Conservation (phyloP, 495 filamentous ascomycete genomes). For the Aspergillus leporis region DNA sequence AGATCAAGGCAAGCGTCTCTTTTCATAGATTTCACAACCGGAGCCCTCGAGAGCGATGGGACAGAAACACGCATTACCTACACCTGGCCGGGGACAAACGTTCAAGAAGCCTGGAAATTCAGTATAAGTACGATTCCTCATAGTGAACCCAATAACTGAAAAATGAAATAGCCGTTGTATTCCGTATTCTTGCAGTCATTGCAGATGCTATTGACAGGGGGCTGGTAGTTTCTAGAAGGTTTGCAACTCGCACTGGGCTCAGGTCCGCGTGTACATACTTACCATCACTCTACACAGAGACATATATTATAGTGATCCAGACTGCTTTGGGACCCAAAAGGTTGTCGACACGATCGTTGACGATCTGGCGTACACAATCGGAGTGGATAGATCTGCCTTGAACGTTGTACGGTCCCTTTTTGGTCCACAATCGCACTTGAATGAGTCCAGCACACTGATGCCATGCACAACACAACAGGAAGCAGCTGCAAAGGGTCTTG, state of each 20-base stretch:
- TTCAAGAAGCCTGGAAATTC: conserved; percentile 66
- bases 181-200: conserved; percentile 70
- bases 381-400: conserved; percentile 38
- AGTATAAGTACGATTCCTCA: conserved; percentile 40
- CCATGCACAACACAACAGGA: conserved; percentile 27
- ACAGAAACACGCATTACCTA: conserved; percentile 29
- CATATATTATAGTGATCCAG: conserved; percentile 85
- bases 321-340: conserved; percentile 73
- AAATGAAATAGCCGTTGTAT: conserved; percentile 49
- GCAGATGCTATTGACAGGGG: conserved; percentile 65
- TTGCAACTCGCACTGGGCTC: neutral
- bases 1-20: conserved; percentile 23
- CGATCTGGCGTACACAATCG: conserved; percentile 74
- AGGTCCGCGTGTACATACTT: neutral
- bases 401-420: conserved; percentile 36
- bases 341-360: conserved; percentile 80
- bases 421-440: neutral
- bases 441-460: neutral
- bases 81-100: conserved; percentile 59
- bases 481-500: conserved; percentile 71
- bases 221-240: conserved; percentile 78
- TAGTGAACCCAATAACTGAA: neutral
- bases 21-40: conserved; percentile 29
- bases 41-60: conserved; percentile 29
- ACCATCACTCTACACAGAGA: conserved; percentile 53